These are phyloP conservation scores for Capronia americana DNA, from an alignment of 2,329 filamentous ascomycete species.

Conservation along the genomic window DNA sequence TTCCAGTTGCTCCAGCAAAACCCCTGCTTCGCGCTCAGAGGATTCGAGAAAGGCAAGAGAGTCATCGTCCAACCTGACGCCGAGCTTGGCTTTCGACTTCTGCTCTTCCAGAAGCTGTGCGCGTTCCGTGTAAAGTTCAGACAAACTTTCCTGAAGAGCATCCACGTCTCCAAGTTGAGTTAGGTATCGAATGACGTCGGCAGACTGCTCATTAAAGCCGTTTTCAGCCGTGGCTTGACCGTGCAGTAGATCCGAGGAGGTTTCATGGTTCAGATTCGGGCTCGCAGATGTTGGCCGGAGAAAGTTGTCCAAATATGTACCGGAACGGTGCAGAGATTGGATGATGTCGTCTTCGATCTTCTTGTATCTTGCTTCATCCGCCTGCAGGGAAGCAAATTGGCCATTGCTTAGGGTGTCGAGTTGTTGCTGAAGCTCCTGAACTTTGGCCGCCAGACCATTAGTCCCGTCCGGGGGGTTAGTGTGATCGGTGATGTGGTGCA, in stretches of 20 bases:
- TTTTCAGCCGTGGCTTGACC: not conserved
- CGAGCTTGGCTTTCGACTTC: constrained; percentile 14
- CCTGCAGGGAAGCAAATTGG: constrained; percentile 15
- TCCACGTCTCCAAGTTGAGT: constrained; percentile 15
- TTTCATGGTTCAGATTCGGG: not conserved
- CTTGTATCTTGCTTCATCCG: not conserved
- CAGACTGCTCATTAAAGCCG: not conserved
- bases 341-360: constrained; percentile 16
- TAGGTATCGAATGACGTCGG: constrained; percentile 9
- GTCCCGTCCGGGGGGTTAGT: not conserved
- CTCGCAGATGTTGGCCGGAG: not conserved
- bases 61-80: constrained; percentile 19
- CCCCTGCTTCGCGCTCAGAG: not conserved
- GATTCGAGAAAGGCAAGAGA: constrained; percentile 14
- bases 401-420: constrained; percentile 6
- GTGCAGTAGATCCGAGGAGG: not conserved
- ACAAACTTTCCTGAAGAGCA: constrained; percentile 9
- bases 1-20: constrained; percentile 21
- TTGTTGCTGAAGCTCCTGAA: constrained; percentile 7
- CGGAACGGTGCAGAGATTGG: constrained; percentile 15
- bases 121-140: constrained; percentile 4
- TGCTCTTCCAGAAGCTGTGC: constrained; percentile 10
- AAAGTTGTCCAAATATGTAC: constrained; percentile 12
- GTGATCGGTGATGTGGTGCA: not conserved
- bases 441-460: not conserved